phyloP scores from a whole-genome alignment of 306 rosid genomes.

The Citrullus mucosospermus region DNA sequence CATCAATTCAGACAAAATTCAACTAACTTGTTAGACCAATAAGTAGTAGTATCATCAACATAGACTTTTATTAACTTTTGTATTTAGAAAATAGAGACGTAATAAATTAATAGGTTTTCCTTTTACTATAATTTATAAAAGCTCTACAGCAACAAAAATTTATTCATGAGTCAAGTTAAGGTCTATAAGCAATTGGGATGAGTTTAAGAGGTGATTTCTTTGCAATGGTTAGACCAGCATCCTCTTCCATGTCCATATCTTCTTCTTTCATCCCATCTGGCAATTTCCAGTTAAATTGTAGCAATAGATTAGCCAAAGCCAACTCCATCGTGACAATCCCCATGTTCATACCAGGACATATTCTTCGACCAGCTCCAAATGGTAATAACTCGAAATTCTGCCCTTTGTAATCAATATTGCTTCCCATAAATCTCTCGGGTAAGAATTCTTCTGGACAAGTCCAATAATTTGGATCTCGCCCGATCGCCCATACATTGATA shows the following conservation, averaged over 20 bases:
- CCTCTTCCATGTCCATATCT: background rate
- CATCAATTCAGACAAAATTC: background rate
- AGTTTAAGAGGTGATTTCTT: background rate
- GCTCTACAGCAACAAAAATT: background rate
- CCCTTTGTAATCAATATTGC: slow-evolving; percentile 9
- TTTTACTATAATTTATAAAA: too few relatives aligned
- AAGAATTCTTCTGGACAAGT: background rate
- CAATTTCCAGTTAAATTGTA: background rate
- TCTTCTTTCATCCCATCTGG: background rate
- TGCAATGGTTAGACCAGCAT: background rate
- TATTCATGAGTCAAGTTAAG: background rate
- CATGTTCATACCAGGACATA: slow-evolving; percentile 22
- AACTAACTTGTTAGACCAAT: too few relatives aligned
- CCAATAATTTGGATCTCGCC: slow-evolving; percentile 10
- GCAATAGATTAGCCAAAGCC: background rate
- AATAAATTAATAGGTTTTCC: background rate
- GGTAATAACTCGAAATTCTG: background rate
- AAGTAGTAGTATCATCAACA: too few relatives aligned
- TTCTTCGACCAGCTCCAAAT: slow-evolving; percentile 16
- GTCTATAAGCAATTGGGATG: background rate
- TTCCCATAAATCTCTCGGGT: slow-evolving; percentile 9
- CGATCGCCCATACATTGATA: slow-evolving; percentile 26
- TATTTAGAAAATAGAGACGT: too few relatives aligned
- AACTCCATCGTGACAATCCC: background rate
- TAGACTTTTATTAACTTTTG: too few relatives aligned